Base-by-base conservation (phyloP, 306 rosid genomes). In the Gastrolobium villosum region DNA sequence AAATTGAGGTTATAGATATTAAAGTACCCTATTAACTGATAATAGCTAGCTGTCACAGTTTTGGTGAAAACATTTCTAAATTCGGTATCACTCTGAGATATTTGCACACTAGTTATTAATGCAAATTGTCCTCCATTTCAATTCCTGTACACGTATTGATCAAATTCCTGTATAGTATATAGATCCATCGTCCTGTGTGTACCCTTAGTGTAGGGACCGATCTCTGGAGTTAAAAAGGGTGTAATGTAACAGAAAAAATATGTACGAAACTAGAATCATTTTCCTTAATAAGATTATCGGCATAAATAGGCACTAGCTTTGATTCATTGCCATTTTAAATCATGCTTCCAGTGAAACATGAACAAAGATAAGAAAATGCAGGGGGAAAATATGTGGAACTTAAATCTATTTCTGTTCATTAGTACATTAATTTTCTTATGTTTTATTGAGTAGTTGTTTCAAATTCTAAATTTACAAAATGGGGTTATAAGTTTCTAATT, bases 1-100 rank as follows among this genome's bases (percentile, higher is more conserved):
- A 14, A 41, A 64, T 0, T 35, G 4, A 9, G 13, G 56, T 54
- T 8, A 32, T 28, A 5, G n/a, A 48, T 49, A 35, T 14, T 48
- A 62, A 74, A 41, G 9, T 15, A 57, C 34, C 66, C 13, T 11
- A 60, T 45, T 32, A 60, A 64, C 35, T 65, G 65, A 26, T 10
- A 2, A 6, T 13, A 46, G 62, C 46, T 62, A 62, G 3, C 26
- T 48, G 62, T 48, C 37, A 75, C 9, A 7, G 52, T 49, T 36
- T 3, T 7, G 6, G 41, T 45, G 55, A 11, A 46, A 48, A 48
- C 71, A 48, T 64, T 76, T 32, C 40, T 2, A 49, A 15, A 20
- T n/a, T 46, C 55, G 39, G 20, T 4, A 36, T n/a, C 39, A 35
- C 6, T 20, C 5, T 10, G 28, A 5, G 44, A 35, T 34, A 13